These are phyloP conservation scores for Babesia caballi DNA, from an alignment of 169 alveolate species.

Conservation along the genomic window DNA sequence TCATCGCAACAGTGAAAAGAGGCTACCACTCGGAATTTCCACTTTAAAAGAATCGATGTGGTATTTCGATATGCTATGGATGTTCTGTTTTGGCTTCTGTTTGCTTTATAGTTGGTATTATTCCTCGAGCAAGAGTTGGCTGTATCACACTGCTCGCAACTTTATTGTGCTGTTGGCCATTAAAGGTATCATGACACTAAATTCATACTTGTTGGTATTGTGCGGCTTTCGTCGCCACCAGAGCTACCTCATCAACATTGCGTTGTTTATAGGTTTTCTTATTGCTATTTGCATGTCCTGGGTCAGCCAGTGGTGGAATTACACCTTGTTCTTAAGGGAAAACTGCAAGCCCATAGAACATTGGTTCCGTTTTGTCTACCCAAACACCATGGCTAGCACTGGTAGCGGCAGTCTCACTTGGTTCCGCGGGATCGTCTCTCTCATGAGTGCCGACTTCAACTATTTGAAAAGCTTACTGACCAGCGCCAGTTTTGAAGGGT, in stretches of 20 bases:
- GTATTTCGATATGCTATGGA: background rate
- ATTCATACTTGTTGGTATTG: background rate
- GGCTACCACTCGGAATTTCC: background rate
- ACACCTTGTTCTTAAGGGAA: slow-evolving; percentile 21
- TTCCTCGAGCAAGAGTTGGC: background rate
- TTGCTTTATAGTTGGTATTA: background rate
- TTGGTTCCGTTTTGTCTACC: slow-evolving; percentile 26
- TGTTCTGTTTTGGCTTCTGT: background rate
- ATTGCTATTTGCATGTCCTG: slow-evolving; percentile 37
- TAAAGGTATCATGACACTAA: background rate
- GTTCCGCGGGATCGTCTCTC: background rate
- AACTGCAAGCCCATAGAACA: background rate
- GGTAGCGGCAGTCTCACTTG: background rate
- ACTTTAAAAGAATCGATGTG: background rate
- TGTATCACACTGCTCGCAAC: background rate
- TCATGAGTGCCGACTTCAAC: background rate
- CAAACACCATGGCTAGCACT: background rate
- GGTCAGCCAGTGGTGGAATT: slow-evolving; percentile 58
- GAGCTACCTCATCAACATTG: background rate
- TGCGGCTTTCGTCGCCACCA: background rate
- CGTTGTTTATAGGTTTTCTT: slow-evolving; percentile 27
- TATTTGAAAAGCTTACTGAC: background rate
- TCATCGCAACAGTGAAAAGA: no score
- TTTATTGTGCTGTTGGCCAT: background rate
- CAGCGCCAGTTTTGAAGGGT: background rate